Conservation (phyloP, 73 alveolate species). For the Paramecium primaurelia region DNA sequence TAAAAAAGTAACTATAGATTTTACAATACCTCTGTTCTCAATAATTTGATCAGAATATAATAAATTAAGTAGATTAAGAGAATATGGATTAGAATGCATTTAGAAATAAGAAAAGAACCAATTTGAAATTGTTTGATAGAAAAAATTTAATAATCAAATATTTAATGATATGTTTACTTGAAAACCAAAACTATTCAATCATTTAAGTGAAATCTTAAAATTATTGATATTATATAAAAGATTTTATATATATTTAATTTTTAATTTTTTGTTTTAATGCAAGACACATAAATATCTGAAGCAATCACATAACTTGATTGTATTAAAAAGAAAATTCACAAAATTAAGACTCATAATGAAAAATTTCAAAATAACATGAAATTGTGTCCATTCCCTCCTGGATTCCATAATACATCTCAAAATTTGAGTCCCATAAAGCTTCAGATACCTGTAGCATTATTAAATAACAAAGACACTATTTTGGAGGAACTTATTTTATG, state of each 20-base stretch:
- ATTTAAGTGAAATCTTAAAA: neutral
- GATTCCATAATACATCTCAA: neutral
- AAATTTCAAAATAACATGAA: neutral
- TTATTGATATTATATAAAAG: neutral
- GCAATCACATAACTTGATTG: neutral
- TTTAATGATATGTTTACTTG: neutral
- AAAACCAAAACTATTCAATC: neutral
- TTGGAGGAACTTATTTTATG: neutral
- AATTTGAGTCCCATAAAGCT: neutral
- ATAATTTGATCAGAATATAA: neutral
- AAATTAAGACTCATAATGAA: conserved; percentile 14
- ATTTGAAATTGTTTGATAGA: neutral
- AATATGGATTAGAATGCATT: neutral
- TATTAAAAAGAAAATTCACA: conserved; percentile 42
- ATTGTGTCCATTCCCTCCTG: conserved; percentile 46
- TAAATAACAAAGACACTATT: neutral
- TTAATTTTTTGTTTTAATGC: neutral
- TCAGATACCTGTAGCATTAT: neutral
- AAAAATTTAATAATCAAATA: neutral
- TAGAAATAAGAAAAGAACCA: neutral
- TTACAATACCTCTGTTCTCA: neutral
- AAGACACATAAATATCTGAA: neutral
- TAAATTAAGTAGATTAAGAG: neutral
- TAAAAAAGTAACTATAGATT: neutral
- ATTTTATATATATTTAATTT: neutral